These are phyloP conservation scores for Botryococcus braunii DNA, from an alignment of 163 green algal genomes.

Conservation along the genomic window DNA sequence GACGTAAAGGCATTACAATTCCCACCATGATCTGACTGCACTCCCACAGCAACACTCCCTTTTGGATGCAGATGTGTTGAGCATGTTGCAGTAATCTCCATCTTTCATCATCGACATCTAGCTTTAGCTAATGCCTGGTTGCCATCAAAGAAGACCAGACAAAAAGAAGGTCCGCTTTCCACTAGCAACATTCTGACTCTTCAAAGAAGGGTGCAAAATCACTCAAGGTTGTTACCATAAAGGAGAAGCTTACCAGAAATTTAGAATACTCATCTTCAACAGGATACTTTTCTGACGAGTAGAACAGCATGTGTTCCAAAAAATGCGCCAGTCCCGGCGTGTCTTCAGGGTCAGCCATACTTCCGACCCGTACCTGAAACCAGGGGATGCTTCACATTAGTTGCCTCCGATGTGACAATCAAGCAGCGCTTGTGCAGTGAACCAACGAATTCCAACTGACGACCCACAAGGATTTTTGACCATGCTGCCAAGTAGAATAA, in stretches of 20 bases:
- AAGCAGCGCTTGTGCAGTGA: neutral
- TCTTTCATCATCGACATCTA: too few species aligned
- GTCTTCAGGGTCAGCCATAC: constrained; percentile 57
- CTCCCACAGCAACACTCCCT: too few species aligned
- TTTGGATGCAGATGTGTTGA: too few species aligned
- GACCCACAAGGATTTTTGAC: neutral
- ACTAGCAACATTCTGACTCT: too few species aligned
- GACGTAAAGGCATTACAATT: constrained; percentile 62
- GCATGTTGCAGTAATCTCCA: too few species aligned
- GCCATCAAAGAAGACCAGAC: too few species aligned
- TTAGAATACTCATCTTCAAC: constrained; percentile 47
- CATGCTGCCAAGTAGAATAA: too few species aligned
- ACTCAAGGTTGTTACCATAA: neutral
- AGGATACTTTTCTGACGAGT: constrained; percentile 55
- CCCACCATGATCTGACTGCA: constrained; percentile 50
- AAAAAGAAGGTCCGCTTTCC: too few species aligned
- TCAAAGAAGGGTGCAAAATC: neutral
- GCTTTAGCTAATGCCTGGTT: too few species aligned
- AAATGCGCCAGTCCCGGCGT: constrained; percentile 77
- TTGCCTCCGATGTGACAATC: neutral
- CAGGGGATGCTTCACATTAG: neutral
- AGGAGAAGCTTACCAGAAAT: constrained; percentile 21
- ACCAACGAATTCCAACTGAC: neutral
- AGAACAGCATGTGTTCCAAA: constrained; percentile 81
- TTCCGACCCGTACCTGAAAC: constrained; percentile 64